phyloP scores from a whole-genome alignment of 2,329 filamentous ascomycete genomes.

The Magnaporthiopsis poae region DNA sequence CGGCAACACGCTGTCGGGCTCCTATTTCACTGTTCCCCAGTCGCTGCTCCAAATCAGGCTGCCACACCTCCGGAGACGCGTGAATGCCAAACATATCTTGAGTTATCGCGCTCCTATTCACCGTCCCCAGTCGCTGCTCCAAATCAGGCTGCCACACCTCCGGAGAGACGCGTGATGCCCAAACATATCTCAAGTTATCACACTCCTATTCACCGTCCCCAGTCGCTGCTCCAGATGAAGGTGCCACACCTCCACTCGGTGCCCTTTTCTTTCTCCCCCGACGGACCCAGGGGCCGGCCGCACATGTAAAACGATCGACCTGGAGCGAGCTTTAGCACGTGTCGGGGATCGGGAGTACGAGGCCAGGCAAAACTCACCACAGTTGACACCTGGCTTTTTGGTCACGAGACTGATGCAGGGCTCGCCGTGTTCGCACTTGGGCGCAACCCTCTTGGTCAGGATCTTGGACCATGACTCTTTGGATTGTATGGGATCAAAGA shows the following conservation, averaged over 20 bases:
- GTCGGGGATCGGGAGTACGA: background rate
- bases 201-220: slow-evolving; percentile 24
- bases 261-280: slow-evolving; percentile 71
- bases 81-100: no score
- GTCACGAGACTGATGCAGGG: slow-evolving; percentile 75
- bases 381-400: slow-evolving; percentile 82
- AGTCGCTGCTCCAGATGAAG: slow-evolving; percentile 63
- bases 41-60: no score
- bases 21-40: slow-evolving; percentile 31
- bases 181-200: no score
- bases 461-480: slow-evolving; percentile 82
- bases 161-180: slow-evolving; percentile 24
- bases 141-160: slow-evolving; percentile 78
- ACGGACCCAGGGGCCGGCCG: slow-evolving; percentile 67
- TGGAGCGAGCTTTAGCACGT: slow-evolving; percentile 16
- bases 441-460: slow-evolving; percentile 62
- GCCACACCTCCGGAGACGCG: no score
- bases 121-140: slow-evolving; percentile 49
- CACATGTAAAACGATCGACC: slow-evolving; percentile 57
- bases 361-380: slow-evolving; percentile 35
- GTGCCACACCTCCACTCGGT: slow-evolving; percentile 82
- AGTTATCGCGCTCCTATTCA: no score
- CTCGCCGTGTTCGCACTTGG: slow-evolving; percentile 79
- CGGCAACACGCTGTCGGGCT: background rate
- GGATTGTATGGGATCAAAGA: slow-evolving; percentile 58